Conservation (phyloP, 2,329 filamentous ascomycete genomes). For the Fusarium pseudocircinatum region DNA sequence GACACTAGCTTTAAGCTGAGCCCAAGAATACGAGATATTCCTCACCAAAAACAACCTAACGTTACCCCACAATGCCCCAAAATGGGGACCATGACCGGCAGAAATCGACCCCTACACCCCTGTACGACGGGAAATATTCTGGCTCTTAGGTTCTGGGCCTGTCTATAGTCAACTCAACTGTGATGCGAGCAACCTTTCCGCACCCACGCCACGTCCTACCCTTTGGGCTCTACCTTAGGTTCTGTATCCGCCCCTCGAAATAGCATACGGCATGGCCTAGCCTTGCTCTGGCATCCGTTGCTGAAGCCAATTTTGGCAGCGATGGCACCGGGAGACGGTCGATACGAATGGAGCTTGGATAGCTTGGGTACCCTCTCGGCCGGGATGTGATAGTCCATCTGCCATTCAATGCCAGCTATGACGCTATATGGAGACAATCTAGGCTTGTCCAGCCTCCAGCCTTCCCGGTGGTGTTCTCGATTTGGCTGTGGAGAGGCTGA, state of each 20-base stretch:
- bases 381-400: not conserved
- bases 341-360: conserved; percentile 1
- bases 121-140: conserved; percentile 28
- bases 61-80: conserved; percentile 33
- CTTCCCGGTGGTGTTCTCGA: conserved; percentile 12
- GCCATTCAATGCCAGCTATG: conserved; percentile 17
- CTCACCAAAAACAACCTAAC: conserved; percentile 17
- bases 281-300: not conserved
- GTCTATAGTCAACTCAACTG: not conserved
- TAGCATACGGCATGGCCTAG: conserved; percentile 31
- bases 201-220: not conserved
- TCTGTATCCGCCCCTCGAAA: conserved; percentile 27
- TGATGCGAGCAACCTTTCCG: not conserved
- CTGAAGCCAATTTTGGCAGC: not conserved
- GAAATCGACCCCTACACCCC: not conserved
- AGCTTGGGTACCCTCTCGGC: not conserved
- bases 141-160: conserved; percentile 25
- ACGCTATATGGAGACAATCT: conserved; percentile 18
- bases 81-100: conserved; percentile 19
- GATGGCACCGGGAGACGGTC: not conserved
- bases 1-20: conserved; percentile 17
- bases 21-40: conserved; percentile 35
- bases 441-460: conserved; percentile 26
- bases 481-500: conserved; percentile 32
- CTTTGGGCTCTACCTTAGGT: not conserved